Evolutionary conservation across 345 rosid genomes (phyloP), one percentile per base, ranked within the genome.

Genomic region (Kandelia obovata): DNA sequence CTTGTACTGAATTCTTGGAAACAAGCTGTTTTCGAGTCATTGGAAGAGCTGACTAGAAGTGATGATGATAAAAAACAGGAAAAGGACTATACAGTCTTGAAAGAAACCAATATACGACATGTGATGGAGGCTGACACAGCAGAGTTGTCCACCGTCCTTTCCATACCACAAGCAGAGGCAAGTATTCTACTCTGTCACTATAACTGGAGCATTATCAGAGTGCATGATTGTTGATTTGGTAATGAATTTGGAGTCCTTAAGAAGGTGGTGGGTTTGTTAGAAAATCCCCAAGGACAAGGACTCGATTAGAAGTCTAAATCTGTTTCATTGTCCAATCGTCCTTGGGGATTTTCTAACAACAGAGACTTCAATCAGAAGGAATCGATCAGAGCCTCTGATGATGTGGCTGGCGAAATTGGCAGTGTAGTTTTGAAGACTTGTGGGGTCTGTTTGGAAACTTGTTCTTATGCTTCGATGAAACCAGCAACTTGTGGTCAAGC

Each of bases 401-500:
- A 39, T 39, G 34, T 1, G 9, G 9, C 58, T 55, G 58, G 27
- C 27, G 58, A 32, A 5, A 5, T 32, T 32, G 34, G 34, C 34
- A 32, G 27, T 9, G 27, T 7, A 2, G 27, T 2, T 11, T 23
- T 55, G 5, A 11, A 7, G 43, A 35, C 43, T 19, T 81, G 84
- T 21, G 61, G 64, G 35, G 69, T 78, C 43, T 81, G 84, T 58
- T 78, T 78, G 21, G 84, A 78, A 1, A 4, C 52, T 13, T 31
- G 26, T n/a, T 51, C 52, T 30, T 1, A 2, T 31, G 62, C 25
- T 49, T 9, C 9, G 19, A 20, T 66, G 8, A 30, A 8, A 15
- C 66, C 75, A 4, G 72, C 75, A 6, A 6, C 20, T 3, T 81
- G 82, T 66, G 84, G 84, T 7, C 84, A 81, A 47, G 69, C 53